Conservation (phyloP, 2,329 filamentous ascomycete species). For the Apiospora malaysiana region DNA sequence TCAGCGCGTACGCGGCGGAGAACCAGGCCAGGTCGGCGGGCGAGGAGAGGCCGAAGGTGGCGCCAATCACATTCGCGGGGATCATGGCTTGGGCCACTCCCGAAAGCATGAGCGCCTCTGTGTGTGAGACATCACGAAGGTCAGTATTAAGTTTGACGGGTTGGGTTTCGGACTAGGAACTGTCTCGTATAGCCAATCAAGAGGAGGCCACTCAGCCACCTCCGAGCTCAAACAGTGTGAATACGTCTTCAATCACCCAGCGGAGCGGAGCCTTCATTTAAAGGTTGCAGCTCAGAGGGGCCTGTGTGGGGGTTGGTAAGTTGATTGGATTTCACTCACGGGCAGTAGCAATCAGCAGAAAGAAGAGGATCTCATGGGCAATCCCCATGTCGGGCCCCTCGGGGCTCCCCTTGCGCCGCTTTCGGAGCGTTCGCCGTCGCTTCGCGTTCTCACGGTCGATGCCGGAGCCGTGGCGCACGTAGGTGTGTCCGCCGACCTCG, state of each 20-base stretch:
- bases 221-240: not conserved
- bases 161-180: too few species aligned
- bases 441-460: not conserved
- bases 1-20: slow-evolving; percentile 53
- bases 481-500: slow-evolving; percentile 14
- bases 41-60: slow-evolving; percentile 45
- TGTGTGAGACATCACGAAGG: not conserved
- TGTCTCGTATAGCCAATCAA: not conserved
- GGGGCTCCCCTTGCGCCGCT: slow-evolving; percentile 14
- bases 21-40: slow-evolving; percentile 53
- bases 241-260: not conserved
- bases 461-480: slow-evolving; percentile 13
- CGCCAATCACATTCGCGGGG: slow-evolving; percentile 45
- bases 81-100: slow-evolving; percentile 37
- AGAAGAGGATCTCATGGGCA: slow-evolving; percentile 10
- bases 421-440: not conserved
- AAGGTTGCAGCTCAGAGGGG: not conserved
- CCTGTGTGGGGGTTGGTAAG: not conserved
- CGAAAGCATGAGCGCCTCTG: slow-evolving; percentile 21
- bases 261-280: not conserved
- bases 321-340: slow-evolving; percentile 10
- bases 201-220: not conserved
- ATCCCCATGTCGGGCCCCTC: slow-evolving; percentile 12
- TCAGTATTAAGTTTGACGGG: not conserved
- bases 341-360: slow-evolving; percentile 15